Evolutionary conservation across 2,329 filamentous ascomycete species (phyloP), one percentile per base, ranked within the genome.

Genomic region (Pyricularia sp.): DNA sequence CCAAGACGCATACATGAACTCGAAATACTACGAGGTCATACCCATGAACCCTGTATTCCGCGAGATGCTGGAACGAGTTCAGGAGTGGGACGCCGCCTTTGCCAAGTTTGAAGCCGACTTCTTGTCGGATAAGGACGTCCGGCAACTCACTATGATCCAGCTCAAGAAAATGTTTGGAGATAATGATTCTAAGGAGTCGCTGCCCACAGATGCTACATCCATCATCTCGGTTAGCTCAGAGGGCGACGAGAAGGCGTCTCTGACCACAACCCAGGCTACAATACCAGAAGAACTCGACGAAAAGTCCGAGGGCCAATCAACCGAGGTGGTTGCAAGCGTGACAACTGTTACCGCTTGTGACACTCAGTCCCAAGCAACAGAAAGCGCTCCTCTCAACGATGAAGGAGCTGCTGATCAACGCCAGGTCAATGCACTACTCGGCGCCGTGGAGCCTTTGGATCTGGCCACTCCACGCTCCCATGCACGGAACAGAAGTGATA

Each of bases 21-120:
- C 94, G 2, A 94, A 93, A 76, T 98, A 98, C 76, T 99, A 97
- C 81, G 95, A 99, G 78, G 90, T 97, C 68, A 94, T 98, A 66
- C 95, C 96, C 0, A 85, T 99, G 71, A 99, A 98, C 73, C 86
- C 90, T 69, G 91, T 94, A 9, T 87, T 97, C 66, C 89, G 94
- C 72, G 91, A 92, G 69, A 95, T 97, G 83, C 89, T 98, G 72
- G 94, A 97, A 76, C 96, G 92, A 73, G 94, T 94, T 4, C 89
- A 93, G 25, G 92, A 94, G 72, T 99, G 95, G 95, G 96, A 99
- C 75, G 88, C 90, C 28, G 88, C 88, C 0, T 99, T 99, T 80
- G 85, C 88, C 69, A 91, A 95, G 68, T 98, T 99, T 70, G 96
- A 99, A 77, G 88, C 89, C 63, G 92, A 97, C 73, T 99, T 94